Evolutionary conservation across 257 asterid genomes (phyloP), one percentile per base, ranked within the genome.

Genomic region (Ocimum tenuiflorum): DNA sequence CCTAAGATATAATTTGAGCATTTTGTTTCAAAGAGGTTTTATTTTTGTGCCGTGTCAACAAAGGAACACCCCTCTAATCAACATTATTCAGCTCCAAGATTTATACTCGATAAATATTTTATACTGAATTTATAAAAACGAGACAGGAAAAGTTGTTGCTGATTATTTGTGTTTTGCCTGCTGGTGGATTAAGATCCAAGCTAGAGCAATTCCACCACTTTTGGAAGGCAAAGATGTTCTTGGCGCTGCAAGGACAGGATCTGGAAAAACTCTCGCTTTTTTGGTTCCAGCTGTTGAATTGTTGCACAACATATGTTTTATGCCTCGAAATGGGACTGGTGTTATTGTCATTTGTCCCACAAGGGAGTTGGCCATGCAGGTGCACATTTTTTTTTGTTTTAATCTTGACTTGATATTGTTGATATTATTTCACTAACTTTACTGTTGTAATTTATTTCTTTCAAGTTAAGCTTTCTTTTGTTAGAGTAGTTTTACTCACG

Each of bases 241-340:
- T 24, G 99, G 99, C 73, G 96, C 99, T 76, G 99, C 99, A 73
- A 82, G 97, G 72, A 90, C 99, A 10, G 99, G 99, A 70, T 94
- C 99, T 0, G 97, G 99, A 33, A 94, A 94, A 79, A 94, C 99
- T 41, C 94, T 90, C 46, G 97, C 99, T 31, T 94, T 94, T 76
- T 64, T 94, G 51, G 22, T 94, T 46, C 99, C 99, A 0, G 96
- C 96, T 43, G 83, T 94, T 35, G 99, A 94, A 71, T 83, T 94
- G 75, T 69, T 94, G 62, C 61, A 72, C 79, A 77, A 83, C 39
- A 42, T 64, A 57, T 72, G 70, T 13, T 88, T 94, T 70, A 45
- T 86, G 0, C 86, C 94, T 63, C 86, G 96, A 36, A 88, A 94
- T 73, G 99, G 99, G 48, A 84, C 97, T 67, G 97, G 99, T 35